Conservation (phyloP, 352 stramenopile genomes). For the Globisporangium abappressorium region DNA sequence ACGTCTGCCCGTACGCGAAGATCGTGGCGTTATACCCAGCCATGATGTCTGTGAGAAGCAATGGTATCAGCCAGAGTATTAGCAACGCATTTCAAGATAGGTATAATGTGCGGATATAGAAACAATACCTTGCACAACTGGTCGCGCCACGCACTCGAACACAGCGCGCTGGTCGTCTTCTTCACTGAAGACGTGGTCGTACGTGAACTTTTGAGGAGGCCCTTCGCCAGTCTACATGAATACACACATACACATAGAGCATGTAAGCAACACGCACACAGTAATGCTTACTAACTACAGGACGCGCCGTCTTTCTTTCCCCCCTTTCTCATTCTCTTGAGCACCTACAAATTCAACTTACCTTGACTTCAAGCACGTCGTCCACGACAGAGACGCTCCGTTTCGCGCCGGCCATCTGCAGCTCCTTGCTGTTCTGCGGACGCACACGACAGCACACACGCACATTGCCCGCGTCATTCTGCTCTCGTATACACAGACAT, state of each 20-base stretch:
- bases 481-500: not conserved
- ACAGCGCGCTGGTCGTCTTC: slow-evolving; percentile 79
- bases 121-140: slow-evolving; percentile 80
- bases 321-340: not conserved
- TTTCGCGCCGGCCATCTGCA: slow-evolving; percentile 56
- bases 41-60: slow-evolving; percentile 71
- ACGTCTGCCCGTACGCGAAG: slow-evolving; percentile 92
- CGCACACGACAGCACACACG: slow-evolving; percentile 82
- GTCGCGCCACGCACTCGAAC: slow-evolving; percentile 86
- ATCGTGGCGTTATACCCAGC: slow-evolving; percentile 93
- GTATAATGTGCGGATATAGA: not conserved
- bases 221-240: slow-evolving; percentile 41
- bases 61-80: not conserved
- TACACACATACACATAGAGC: not conserved
- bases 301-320: not conserved
- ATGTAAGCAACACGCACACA: too few relatives aligned
- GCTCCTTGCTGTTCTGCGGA: slow-evolving; percentile 78
- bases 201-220: slow-evolving; percentile 78
- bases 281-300: not conserved
- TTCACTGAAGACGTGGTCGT: slow-evolving; percentile 89
- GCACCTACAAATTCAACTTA: slow-evolving; percentile 7
- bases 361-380: slow-evolving; percentile 69
- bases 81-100: not conserved
- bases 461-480: slow-evolving; percentile 51
- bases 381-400: slow-evolving; percentile 49